Base-by-base conservation (phyloP, 805 yeast genomes). In the Ogataea polymorpha region DNA sequence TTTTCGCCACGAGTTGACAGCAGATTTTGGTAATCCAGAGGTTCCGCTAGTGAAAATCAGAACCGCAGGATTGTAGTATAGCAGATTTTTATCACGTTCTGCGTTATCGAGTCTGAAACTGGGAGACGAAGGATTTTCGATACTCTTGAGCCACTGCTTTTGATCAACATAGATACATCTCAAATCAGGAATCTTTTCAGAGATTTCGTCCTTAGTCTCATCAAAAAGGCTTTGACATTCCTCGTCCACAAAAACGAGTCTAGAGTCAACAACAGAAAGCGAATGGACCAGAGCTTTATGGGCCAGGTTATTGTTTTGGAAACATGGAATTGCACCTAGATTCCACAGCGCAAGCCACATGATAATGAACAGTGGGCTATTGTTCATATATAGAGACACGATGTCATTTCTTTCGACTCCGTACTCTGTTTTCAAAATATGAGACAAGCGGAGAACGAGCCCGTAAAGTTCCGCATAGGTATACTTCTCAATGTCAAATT, bases 11-110 rank as follows among this genome's bases (percentile, higher is more conserved):
- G 93, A 82, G 80, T 90, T 81, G 41, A 86, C 83, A 2, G 96
- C 97, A 5, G 96, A 85, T 62, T 90, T 90, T 12, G 98, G 97
- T 46, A 90, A 66, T 0, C 97, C 97, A 0, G 97, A 87, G 6
- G 97, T 91, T 28, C 98, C 98, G 0, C 96, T 86, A 0, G 98
- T 90, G 62, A 82, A 90, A 37, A 90, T 86, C 50, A 86, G 72
- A 49, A 82, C 74, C 15, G 85, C 81, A 4, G 91, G 75, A 41
- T 78, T 75, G 50, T 70, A 75, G 57, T 82, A 83, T 10, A 69
- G 62, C 37, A 79, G 79, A 7, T 63, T 63, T 7, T 77, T 75
- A 49, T 85, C 75, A 62, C 96, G 75, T 8, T 76, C 63, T 7
- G 63, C 51, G 51, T 80, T 80, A 0, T 70, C 63, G 42, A 82